These are phyloP conservation scores for Hortaea werneckii DNA, from an alignment of 2,329 filamentous ascomycete genomes.

Conservation along the genomic window DNA sequence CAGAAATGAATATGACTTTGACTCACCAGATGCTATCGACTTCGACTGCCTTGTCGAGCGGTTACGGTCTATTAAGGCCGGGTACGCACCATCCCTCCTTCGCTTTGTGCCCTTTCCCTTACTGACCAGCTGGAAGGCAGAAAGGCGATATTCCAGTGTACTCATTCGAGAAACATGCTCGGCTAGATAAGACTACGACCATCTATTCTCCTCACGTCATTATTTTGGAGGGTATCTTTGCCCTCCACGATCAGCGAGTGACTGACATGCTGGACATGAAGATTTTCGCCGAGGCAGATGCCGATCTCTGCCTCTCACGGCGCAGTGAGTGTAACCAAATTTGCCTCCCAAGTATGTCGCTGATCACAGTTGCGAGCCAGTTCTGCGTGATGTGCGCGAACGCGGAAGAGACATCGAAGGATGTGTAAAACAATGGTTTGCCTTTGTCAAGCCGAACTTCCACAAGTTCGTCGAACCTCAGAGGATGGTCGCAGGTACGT, in stretches of 20 bases:
- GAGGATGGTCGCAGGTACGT: constrained; percentile 65
- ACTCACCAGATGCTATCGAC: constrained; percentile 86
- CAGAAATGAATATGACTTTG: constrained; percentile 88
- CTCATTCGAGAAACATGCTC: constrained; percentile 85
- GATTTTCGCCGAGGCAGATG: constrained; percentile 96
- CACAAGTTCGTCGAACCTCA: constrained; percentile 90
- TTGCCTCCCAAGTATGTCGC: constrained; percentile 47
- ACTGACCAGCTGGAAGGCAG: constrained; percentile 44
- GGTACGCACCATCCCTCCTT: constrained; percentile 46
- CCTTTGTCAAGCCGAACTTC: constrained; percentile 93
- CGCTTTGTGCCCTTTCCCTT: neutral
- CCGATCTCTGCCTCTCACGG: constrained; percentile 82
- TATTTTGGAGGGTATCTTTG: constrained; percentile 92
- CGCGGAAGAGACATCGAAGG: constrained; percentile 87
- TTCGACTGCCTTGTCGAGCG: constrained; percentile 79
- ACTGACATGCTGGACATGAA: constrained; percentile 84
- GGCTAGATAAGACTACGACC: constrained; percentile 66
- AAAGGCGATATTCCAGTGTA: constrained; percentile 88
- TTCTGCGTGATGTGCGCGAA: constrained; percentile 78
- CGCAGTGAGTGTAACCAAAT: constrained; percentile 56
- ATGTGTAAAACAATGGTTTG: constrained; percentile 97
- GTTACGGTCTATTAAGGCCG: constrained; percentile 76
- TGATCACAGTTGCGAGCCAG: constrained; percentile 32
- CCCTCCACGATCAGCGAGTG: constrained; percentile 78
- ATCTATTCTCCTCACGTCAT: constrained; percentile 96